Base-by-base conservation (phyloP, 495 filamentous ascomycete genomes). In the Echria macrotheca region DNA sequence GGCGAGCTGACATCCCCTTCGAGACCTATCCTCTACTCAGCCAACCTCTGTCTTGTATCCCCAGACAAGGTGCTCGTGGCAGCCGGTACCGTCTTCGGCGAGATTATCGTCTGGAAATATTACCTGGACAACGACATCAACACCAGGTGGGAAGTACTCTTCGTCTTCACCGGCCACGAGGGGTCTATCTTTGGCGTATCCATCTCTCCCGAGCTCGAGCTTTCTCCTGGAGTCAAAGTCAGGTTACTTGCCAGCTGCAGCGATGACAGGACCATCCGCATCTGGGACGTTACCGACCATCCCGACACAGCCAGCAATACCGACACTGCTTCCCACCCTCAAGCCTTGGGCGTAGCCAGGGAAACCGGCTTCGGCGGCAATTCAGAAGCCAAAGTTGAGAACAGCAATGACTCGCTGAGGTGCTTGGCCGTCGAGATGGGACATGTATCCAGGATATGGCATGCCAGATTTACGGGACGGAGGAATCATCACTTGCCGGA, bases 71-170 rank as follows among this genome's bases (percentile, higher is more conserved):
- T 96, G 26, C 72, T 97, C 21, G 75, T 95, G 11, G 87, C 89
- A 22, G 85, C 87, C 1, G 93, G 93, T 0, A 96, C 94, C 0
- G 89, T 88, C 0, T 96, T 95, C 64, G 93, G 93, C 1, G 89
- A 97, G 63, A 85, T 96, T 22, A 71, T 96, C 10, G 76, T 96
- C 2, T 97, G 91, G 91, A 91, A 85, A 49, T 86, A 81, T 55
- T 65, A 71, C 33, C 54, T 75, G 5, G 33, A 54, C 35, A 12
- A 19, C 8, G 24, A 42, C 4, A 8, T 15, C 21, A 41, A 50
- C 9, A 22, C 32, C n/a, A 53, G 52, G 14, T 48, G 47, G 22
- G 62, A 72, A 4, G 72, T 87, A 14, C 80, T 93, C 35, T 79
- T 79, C 46, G 81, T 85, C 21, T 87, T 97, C 53, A 80, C 80